A percentile compares a stretch with the other conserved stretches of the same genome.
Evolutionary conservation across 495 filamentous ascomycete genomes (phyloP).

Genomic region (Xylaria cubensis): DNA sequence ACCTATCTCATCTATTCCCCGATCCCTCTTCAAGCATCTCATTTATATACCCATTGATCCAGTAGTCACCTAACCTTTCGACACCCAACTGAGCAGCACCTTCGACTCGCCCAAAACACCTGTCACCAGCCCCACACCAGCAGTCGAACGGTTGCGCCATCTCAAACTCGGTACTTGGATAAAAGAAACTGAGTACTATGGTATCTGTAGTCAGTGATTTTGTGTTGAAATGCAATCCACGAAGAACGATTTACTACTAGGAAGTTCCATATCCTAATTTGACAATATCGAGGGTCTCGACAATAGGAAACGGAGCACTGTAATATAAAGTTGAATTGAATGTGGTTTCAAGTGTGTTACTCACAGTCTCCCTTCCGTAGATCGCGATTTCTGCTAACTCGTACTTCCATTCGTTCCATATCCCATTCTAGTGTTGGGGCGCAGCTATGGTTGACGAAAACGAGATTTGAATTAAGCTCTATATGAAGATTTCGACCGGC

Average conservation of each 20-base stretch:
- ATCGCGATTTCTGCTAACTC: conserved; percentile 3
- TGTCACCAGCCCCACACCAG: conserved; percentile 11
- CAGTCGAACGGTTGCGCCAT: conserved; percentile 22
- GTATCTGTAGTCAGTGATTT: neutral
- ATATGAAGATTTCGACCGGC: conserved; percentile 13
- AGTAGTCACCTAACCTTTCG: conserved; percentile 6
- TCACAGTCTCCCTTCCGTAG: conserved; percentile 21
- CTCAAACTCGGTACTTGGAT: conserved; percentile 18
- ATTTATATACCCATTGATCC: conserved; percentile 18
- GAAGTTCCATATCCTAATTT: neutral
- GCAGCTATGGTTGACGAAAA: conserved; percentile 22
- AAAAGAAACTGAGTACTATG: conserved; percentile 21
- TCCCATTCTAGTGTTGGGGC: conserved; percentile 14
- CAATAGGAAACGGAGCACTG: neutral
- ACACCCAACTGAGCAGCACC: conserved; percentile 3
- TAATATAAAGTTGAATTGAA: too few species aligned
- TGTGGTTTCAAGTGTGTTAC: neutral
- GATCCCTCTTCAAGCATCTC: conserved; percentile 14
- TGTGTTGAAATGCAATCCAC: neutral
- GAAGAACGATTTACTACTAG: neutral
- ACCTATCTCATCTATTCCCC: neutral
- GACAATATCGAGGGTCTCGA: neutral
- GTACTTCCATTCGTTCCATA: conserved; percentile 20
- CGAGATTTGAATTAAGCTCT: conserved; percentile 21
- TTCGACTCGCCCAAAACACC: conserved; percentile 9